Percentiles rank a stretch among this genome's conserved stretches.
phyloP scores from a whole-genome alignment of 2,329 filamentous ascomycete species.

The Rhinocladiella similis region DNA sequence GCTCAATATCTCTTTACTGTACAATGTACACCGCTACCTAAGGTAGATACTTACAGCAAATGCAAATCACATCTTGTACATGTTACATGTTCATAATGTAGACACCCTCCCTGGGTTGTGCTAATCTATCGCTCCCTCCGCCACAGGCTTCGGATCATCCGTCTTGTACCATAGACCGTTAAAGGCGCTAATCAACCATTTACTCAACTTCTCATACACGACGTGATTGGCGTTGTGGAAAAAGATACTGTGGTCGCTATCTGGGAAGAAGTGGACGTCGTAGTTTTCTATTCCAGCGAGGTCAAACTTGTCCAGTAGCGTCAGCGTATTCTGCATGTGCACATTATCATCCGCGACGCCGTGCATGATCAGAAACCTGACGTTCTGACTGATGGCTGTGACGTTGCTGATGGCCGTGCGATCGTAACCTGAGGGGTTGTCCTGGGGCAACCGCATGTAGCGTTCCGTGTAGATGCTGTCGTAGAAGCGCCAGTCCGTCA shows the following conservation, averaged over 20 bases:
- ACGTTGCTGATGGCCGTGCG: constrained; percentile 73
- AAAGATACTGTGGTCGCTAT: constrained; percentile 91
- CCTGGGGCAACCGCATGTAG: constrained; percentile 93
- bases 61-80: too few species aligned
- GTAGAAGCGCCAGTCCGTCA: constrained; percentile 98
- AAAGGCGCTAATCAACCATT: constrained; percentile 96
- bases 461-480: constrained; percentile 92
- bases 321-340: constrained; percentile 91
- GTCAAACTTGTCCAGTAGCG: constrained; percentile 82
- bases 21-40: too few species aligned
- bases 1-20: too few species aligned
- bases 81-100: too few species aligned
- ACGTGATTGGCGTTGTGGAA: constrained; percentile 92
- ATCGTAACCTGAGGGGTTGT: constrained; percentile 76
- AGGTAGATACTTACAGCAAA: too few species aligned
- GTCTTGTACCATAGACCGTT: constrained; percentile 85
- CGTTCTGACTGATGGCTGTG: constrained; percentile 69
- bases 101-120: too few species aligned
- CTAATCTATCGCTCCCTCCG: background rate
- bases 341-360: constrained; percentile 97
- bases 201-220: constrained; percentile 84
- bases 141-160: constrained; percentile 22
- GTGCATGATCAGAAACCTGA: constrained; percentile 93
- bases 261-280: constrained; percentile 93
- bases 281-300: constrained; percentile 83